phyloP scores from a whole-genome alignment of 306 rosid species.

The Senna tora region DNA sequence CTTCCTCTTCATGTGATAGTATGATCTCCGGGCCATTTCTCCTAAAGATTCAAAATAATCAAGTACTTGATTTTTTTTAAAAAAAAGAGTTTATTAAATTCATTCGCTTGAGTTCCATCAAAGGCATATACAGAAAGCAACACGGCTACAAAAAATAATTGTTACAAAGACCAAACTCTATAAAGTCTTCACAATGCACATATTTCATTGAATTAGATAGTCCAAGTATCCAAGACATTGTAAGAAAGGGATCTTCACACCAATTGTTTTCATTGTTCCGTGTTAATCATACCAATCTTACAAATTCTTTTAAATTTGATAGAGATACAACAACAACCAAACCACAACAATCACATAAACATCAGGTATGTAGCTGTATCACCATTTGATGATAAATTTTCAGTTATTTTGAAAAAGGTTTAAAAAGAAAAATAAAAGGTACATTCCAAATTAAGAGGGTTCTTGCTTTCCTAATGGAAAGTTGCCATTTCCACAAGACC shows the following conservation, averaged over 20 bases:
- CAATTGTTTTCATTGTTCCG: not conserved
- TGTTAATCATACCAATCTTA: conserved; percentile 19
- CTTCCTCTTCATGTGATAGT: conserved; percentile 52
- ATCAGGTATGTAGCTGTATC: not conserved
- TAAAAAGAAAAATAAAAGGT: conserved; percentile 12
- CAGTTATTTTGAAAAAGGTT: conserved; percentile 4
- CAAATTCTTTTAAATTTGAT: conserved; percentile 7
- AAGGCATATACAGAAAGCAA: conserved; percentile 8
- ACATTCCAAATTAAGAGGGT: conserved; percentile 4
- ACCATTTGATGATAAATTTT: conserved; percentile 4
- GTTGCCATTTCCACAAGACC: conserved; percentile 8
- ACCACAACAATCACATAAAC: not conserved
- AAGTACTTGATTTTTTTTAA: conserved; percentile 28
- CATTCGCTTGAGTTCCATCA: conserved; percentile 17
- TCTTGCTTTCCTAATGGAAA: conserved; percentile 1
- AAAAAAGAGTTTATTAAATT: conserved; percentile 27
- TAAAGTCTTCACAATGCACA: conserved; percentile 19
- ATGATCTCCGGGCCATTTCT: conserved; percentile 63
- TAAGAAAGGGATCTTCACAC: conserved; percentile 14
- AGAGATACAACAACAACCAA: too few relatives aligned
- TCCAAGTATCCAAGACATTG: not conserved
- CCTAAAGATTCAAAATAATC: conserved; percentile 55
- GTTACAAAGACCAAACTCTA: conserved; percentile 20
- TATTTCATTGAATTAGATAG: conserved; percentile 24
- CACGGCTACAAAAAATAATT: not conserved